Evolutionary conservation across 2,329 filamentous ascomycete species (phyloP), one percentile per base, ranked within the genome.

Genomic region (Ophiocordyceps robertsii): DNA sequence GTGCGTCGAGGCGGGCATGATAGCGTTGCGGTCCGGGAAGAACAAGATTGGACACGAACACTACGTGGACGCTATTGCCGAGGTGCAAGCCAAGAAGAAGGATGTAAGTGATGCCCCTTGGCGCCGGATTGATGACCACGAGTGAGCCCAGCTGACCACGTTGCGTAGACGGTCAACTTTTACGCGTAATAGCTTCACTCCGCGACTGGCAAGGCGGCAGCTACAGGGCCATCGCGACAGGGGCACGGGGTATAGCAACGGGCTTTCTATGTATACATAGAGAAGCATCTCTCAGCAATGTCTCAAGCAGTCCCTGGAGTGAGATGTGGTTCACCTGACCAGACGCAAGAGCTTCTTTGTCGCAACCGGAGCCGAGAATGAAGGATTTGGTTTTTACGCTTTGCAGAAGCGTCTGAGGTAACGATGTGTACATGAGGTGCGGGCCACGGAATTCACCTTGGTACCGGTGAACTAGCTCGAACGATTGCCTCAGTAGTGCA

Each of bases 1-100:
- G 19, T 98, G 92, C 63, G 92, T 98, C 24, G 92, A 98, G 69
- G 92, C 92, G 41, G 92, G 92, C 60, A 98, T 98, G 92, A 98
- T 98, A 67, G 92, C 92, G 27, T 70, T 98, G 58, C 78, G 92
- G 53, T 87, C 82, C 62, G 92, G 92, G 47, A 89, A 94, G 73
- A 88, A 82, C 67, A 95, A 95, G 75, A 92, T 98, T 58, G 84
- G 84, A 46, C 92, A 98, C 62, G 92, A 98, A 70, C 87, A 98
- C 65, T 98, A 96, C 59, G 92, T 98, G 40, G 92, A 98, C 70
- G 92, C 92, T 47, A 96, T 98, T 63, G 77, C 88, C 32, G 92
- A 98, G 67, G 92, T 98, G 54, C 87, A 89, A 64, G 81, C 83
- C 48, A 82, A 95, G 81, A 95, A 95, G 83, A 93, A 93, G 77